These are phyloP conservation scores for Hypsizygus ulmarius DNA, from an alignment of 1,284 basidiomycete genomes.

Conservation along the genomic window DNA sequence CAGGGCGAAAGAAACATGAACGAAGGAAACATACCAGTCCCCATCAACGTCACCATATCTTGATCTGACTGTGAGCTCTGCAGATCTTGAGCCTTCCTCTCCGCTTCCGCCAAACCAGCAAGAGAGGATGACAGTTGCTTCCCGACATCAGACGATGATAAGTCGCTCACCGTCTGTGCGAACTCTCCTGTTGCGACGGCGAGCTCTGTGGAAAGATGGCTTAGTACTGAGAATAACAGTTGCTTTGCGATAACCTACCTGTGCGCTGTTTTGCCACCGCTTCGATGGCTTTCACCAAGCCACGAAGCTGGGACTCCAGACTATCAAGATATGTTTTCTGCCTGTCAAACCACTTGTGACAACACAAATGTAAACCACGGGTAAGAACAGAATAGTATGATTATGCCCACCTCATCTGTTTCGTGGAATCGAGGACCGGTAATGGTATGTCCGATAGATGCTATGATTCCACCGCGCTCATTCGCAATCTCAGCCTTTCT, in stretches of 20 bases:
- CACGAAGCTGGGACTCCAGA: constrained; percentile 86
- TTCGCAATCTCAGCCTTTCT: constrained; percentile 73
- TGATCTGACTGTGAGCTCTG: constrained; percentile 73
- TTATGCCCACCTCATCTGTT: constrained; percentile 74
- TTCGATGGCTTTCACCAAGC: constrained; percentile 84
- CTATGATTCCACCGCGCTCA: constrained; percentile 76
- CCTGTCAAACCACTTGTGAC: constrained; percentile 86
- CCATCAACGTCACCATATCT: constrained; percentile 76
- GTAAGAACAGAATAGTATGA: neutral
- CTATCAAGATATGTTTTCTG: constrained; percentile 86
- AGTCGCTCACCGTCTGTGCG: constrained; percentile 59
- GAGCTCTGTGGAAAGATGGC: constrained; percentile 51
- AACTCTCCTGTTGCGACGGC: constrained; percentile 71
- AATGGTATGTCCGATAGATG: constrained; percentile 75
- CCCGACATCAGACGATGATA: constrained; percentile 76
- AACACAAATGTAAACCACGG: neutral
- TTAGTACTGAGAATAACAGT: too few relatives aligned
- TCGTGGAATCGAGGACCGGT: constrained; percentile 88
- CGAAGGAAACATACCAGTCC: constrained; percentile 53
- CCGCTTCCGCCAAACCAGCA: constrained; percentile 68
- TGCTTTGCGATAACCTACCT: constrained; percentile 39
- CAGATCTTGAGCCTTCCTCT: constrained; percentile 66
- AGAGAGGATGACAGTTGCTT: constrained; percentile 69
- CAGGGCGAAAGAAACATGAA: constrained; percentile 1
- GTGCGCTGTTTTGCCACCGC: constrained; percentile 76